These are phyloP conservation scores for Cyclanthera cordifolia DNA, from an alignment of 306 rosid genomes.

Conservation along the genomic window DNA sequence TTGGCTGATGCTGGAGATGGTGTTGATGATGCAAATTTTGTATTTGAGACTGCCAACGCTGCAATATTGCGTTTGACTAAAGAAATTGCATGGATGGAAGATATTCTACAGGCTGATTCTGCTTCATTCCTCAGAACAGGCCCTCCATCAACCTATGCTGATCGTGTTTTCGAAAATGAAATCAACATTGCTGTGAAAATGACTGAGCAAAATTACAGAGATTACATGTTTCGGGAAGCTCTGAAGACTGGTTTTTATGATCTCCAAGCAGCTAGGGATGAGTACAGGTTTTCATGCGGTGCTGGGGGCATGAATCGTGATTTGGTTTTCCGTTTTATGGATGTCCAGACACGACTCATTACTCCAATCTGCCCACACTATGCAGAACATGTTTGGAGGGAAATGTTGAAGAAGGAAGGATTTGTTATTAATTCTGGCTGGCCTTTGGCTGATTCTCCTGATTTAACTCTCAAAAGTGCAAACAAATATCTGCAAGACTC, in stretches of 20 bases:
- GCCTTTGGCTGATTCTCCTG: slow-evolving; percentile 68
- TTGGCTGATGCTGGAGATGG: slow-evolving; percentile 98
- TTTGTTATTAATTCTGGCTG: slow-evolving; percentile 79
- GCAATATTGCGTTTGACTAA: slow-evolving; percentile 75
- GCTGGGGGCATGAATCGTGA: slow-evolving; percentile 64
- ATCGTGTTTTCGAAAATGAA: slow-evolving; percentile 67
- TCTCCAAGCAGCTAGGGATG: slow-evolving; percentile 85
- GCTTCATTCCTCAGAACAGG: slow-evolving; percentile 59
- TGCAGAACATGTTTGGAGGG: slow-evolving; percentile 80
- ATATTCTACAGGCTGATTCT: slow-evolving; percentile 49
- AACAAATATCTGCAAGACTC: slow-evolving; percentile 83
- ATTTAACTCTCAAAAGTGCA: slow-evolving; percentile 59
- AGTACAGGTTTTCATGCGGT: slow-evolving; percentile 78
- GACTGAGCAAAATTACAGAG: slow-evolving; percentile 65
- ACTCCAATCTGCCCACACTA: slow-evolving; percentile 92
- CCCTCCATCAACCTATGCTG: slow-evolving; percentile 71
- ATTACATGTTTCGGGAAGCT: slow-evolving; percentile 79
- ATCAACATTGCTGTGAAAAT: slow-evolving; percentile 62
- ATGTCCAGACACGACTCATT: slow-evolving; percentile 79
- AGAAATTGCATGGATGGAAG: slow-evolving; percentile 84
- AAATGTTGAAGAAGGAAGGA: slow-evolving; percentile 64
- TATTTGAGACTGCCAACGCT: slow-evolving; percentile 78
- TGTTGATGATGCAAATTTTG: slow-evolving; percentile 89
- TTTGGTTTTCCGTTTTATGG: slow-evolving; percentile 68
- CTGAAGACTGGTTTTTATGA: slow-evolving; percentile 84